Evolutionary conservation across 441 rosid genomes (phyloP), one percentile per base, ranked within the genome.

Genomic region (Eugenia klotzschiana): DNA sequence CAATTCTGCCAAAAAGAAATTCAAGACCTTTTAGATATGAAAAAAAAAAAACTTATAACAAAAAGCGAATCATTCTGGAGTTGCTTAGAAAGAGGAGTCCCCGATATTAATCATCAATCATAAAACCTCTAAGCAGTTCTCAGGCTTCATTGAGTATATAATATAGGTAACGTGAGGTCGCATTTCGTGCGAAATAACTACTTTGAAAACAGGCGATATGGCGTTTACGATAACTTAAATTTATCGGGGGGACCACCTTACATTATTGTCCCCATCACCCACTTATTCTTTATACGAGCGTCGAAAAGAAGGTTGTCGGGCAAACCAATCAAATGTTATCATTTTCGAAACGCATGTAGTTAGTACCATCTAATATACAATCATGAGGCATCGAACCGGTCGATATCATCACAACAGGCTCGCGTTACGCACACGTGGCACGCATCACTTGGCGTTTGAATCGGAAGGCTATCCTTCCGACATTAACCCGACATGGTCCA

Each of bases 391-490:
- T 8, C 11, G 6, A 9, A 60, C 16, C 0, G 4, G 33, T 64
- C 14, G 13, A 64, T 33, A 18, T 64, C 43, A 2, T 33, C 74
- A 18, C 3, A 14, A 33, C 5, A 40, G 46, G 46, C 14, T 64
- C 8, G 0, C 0, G 3, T 10, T 5, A 37, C 0, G 7, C n/a
- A 4, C 6, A 33, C 25, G 46, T 10, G 46, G 77, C 43, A 1
- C 0, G n/a, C 74, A 60, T 8, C 10, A 16, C 43, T 64, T 5
- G 23, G 33, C 74, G 33, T 33, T 33, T 11, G 14, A 64, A 64
- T 33, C 20, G n/a, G 22, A 29, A 9, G 46, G 46, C 77, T 33
- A 33, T 18, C 25, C 77, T 40, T 64, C 74, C 41, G 33, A 16
- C 43, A 29, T 29, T 4, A 60, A 33, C 43, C 74, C 74, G 8